Percentiles rank a stretch among this genome's conserved stretches.
phyloP scores from a whole-genome alignment of 2,329 filamentous ascomycete species.

The Fusarium pseudonygamai region DNA sequence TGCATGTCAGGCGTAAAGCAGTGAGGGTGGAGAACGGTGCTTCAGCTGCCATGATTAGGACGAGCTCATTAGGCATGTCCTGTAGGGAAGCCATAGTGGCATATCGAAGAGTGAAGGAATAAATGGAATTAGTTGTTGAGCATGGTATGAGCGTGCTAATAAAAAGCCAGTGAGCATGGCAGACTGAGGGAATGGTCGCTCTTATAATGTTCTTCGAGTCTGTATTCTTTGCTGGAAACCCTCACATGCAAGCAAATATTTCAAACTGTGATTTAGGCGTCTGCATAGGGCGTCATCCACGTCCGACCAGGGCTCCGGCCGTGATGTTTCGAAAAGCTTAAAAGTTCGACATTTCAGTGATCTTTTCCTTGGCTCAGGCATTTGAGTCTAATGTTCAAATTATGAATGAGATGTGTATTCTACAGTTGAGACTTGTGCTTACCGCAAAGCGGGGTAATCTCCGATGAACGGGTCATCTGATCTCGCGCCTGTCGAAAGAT shows the following conservation, averaged over 20 bases:
- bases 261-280: background rate
- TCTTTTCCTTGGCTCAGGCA: background rate
- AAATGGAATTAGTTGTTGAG: background rate
- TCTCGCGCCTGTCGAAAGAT: background rate
- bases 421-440: background rate
- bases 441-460: background rate
- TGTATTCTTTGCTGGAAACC: accelerated
- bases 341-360: background rate
- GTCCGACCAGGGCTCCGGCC: too few relatives aligned
- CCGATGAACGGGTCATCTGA: background rate
- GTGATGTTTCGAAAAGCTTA: background rate
- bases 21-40: background rate
- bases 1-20: background rate
- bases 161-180: background rate
- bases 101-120: background rate
- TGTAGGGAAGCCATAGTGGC: background rate
- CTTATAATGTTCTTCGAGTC: background rate
- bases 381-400: too few relatives aligned
- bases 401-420: too few relatives aligned
- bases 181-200: background rate
- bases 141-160: background rate
- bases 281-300: accelerated
- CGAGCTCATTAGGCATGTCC: background rate
- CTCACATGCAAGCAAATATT: accelerated
- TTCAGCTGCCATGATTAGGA: background rate